Percentiles rank a stretch among this genome's conserved stretches.
Conservation (phyloP, 2,329 filamentous ascomycete species). For the Cladosporium sp. region DNA sequence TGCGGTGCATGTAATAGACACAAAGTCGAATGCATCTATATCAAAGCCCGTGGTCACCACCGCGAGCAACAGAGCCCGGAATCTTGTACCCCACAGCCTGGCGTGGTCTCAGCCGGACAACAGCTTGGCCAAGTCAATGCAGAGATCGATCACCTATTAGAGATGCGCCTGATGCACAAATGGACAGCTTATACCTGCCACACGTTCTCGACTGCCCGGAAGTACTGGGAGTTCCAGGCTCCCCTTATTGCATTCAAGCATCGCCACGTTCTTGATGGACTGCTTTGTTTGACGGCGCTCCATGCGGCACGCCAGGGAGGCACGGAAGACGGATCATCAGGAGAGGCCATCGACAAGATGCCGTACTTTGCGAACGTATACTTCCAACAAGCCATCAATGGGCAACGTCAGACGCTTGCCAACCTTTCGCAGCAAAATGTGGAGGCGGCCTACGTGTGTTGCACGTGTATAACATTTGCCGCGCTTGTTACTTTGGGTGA, state of each 20-base stretch:
- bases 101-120: neutral
- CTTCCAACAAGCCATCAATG: neutral
- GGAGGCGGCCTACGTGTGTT: neutral
- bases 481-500: neutral
- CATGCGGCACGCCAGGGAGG: conserved; percentile 17
- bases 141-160: conserved; percentile 17
- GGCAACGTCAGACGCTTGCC: neutral
- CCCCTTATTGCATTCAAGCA: conserved; percentile 23
- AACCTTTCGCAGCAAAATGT: neutral
- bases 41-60: neutral
- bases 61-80: neutral
- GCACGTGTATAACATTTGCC: neutral
- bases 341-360: neutral
- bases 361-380: neutral
- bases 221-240: conserved; percentile 24
- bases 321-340: neutral
- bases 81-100: neutral
- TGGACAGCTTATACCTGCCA: conserved; percentile 23
- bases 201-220: conserved; percentile 20
- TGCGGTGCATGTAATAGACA: conserved; percentile 23
- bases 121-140: neutral
- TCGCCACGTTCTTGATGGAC: conserved; percentile 22
- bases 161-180: conserved; percentile 25
- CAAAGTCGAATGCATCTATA: conserved; percentile 22
- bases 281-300: conserved; percentile 24